Base-by-base conservation (phyloP, 2,329 filamentous ascomycete genomes). In the Venturia asperata region DNA sequence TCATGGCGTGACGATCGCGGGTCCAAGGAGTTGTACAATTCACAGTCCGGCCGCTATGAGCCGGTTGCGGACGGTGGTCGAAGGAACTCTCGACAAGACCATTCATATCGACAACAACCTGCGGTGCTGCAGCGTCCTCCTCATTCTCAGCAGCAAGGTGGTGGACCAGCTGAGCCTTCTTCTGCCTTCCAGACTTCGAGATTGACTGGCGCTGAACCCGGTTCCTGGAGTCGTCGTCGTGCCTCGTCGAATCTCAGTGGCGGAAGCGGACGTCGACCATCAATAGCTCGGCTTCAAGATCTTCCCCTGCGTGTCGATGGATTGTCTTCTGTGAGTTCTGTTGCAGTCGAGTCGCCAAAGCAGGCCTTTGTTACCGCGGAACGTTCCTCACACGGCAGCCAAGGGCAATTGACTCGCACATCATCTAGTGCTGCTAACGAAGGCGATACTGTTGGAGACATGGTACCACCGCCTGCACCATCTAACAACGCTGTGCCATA, bases 161-260 rank as follows among this genome's bases (percentile, higher is more conserved):
- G 77, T 77, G 84, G 84, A 5, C 89, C 89, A 43, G 87, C 89
- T 37, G 93, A 97, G 73, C 90, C 92, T 17, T 95, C 92, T 41
- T 83, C 90, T 52, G 89, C 91, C 5, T 96, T 96, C 74, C 92
- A 96, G 74, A 91, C 90, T 4, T 86, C 84, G 69, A 84, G 91
- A 67, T 83, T 84, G 43, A 85, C 81, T 68, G 81, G 78, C 19
- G 87, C 89, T 67, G 86, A 89, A 68, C 86, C 85, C 67, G 77
- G 75, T 43, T 75, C 79, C 15, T 81, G 85, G 2, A 83, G 82
- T 45, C 86, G 92, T 69, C 86, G 92, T 67, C 87, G 93, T 68
- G 89, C 89, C 66, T 97, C 93, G 19, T 97, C 93, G 1, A 95
- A 92, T 72, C 88, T 96, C 49, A 97, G 92, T 74, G 92, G 91